Conservation (phyloP, 1,284 basidiomycete genomes). For the Ganoderma sinense region DNA sequence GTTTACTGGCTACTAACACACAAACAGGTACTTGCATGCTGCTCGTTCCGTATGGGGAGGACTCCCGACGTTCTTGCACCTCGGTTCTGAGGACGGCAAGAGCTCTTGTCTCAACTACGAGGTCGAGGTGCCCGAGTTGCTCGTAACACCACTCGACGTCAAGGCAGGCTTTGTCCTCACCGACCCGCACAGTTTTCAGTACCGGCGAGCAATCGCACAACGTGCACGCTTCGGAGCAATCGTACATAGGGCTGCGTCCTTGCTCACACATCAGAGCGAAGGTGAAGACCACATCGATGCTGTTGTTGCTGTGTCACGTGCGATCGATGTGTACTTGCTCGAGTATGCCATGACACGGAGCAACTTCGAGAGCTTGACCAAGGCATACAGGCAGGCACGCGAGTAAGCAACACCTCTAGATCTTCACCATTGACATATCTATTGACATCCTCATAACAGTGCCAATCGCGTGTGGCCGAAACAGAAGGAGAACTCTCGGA, state of each 20-base stretch:
- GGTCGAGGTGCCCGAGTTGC: slow-evolving; percentile 69
- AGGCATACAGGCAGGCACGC: slow-evolving; percentile 70
- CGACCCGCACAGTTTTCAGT: slow-evolving; percentile 80
- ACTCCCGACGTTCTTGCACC: slow-evolving; percentile 71
- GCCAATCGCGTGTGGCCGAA: slow-evolving; percentile 72
- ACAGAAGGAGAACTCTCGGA: slow-evolving; percentile 79
- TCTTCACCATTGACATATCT: slow-evolving; percentile 13
- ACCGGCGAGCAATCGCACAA: slow-evolving; percentile 68
- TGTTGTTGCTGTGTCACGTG: slow-evolving; percentile 72
- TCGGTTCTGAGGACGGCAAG: slow-evolving; percentile 62
- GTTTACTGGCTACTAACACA: slow-evolving; percentile 5
- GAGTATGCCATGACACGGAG: slow-evolving; percentile 73
- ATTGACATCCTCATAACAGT: slow-evolving; percentile 44
- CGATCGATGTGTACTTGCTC: slow-evolving; percentile 79
- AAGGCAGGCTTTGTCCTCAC: slow-evolving; percentile 81
- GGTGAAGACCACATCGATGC: slow-evolving; percentile 95
- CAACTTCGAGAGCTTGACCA: slow-evolving; percentile 69
- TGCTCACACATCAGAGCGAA: slow-evolving; percentile 63
- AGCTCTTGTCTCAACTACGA: slow-evolving; percentile 67
- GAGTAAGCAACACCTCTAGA: slow-evolving; percentile 66
- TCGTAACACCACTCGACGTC: slow-evolving; percentile 68
- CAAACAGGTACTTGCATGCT: slow-evolving; percentile 64
- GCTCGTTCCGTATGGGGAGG: slow-evolving; percentile 77
- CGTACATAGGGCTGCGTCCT: slow-evolving; percentile 73
- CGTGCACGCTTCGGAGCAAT: slow-evolving; percentile 76